These are phyloP conservation scores for Fraxinus velutina DNA, from an alignment of 305 asterid species.

Conservation along the genomic window DNA sequence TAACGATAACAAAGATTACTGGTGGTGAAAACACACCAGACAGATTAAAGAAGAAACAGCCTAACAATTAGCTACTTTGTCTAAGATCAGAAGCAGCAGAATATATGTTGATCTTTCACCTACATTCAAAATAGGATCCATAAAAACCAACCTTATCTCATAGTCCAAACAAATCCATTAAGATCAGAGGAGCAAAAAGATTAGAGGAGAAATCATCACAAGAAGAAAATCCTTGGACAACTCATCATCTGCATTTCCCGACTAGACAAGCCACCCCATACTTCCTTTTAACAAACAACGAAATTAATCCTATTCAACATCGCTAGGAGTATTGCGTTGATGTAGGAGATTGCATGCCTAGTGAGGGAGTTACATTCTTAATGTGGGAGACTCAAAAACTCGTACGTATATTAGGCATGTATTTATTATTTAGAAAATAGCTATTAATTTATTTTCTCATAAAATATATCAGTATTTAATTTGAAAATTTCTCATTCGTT, in stretches of 20 bases:
- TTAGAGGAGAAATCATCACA: neutral
- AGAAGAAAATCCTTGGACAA: neutral
- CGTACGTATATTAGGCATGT: neutral
- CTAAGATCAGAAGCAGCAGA: neutral
- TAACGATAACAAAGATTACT: neutral
- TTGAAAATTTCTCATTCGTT: neutral
- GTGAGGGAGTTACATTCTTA: neutral
- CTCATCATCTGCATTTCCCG: neutral
- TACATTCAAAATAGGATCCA: constrained; percentile 4
- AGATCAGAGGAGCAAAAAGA: neutral
- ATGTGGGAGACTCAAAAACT: neutral
- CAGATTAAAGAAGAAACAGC: neutral
- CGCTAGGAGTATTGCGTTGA: neutral
- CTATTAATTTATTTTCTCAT: neutral
- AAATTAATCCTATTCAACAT: neutral
- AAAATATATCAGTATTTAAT: neutral
- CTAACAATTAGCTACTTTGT: constrained; percentile 1
- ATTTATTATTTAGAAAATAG: neutral
- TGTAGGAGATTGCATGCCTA: neutral
- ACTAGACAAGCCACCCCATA: neutral
- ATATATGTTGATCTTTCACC: neutral
- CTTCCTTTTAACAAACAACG: neutral
- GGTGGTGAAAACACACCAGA: neutral
- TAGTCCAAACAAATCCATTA: neutral
- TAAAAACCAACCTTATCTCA: neutral